These are phyloP conservation scores for Xylariaceae sp. DNA, from an alignment of 2,329 filamentous ascomycete genomes.

Conservation along the genomic window DNA sequence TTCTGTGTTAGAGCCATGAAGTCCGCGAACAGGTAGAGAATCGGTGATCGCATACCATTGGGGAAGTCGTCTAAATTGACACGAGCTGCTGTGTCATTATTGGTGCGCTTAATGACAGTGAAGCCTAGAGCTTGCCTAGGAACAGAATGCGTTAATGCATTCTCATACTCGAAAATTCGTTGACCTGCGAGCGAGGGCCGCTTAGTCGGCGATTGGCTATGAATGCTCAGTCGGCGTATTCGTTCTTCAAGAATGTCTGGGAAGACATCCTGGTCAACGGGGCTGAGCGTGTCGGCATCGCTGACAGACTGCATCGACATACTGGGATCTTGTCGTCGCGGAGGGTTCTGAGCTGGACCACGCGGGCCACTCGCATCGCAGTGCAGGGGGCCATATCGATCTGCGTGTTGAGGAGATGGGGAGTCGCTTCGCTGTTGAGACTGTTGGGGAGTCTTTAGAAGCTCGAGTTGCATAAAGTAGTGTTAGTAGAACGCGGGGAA, in stretches of 20 bases:
- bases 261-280: constrained; percentile 33
- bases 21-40: constrained; percentile 11
- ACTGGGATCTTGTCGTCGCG: constrained; percentile 32
- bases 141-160: constrained; percentile 45
- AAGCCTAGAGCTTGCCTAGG: constrained; percentile 48
- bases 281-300: constrained; percentile 24
- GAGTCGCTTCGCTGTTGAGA: constrained; percentile 30
- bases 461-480: constrained; percentile 62
- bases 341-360: constrained; percentile 33
- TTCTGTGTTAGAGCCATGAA: constrained; percentile 21
- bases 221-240: constrained; percentile 48
- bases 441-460: constrained; percentile 33
- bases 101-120: constrained; percentile 48
- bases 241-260: constrained; percentile 43
- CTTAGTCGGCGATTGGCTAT: constrained; percentile 25
- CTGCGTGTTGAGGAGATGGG: constrained; percentile 30
- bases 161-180: constrained; percentile 56
- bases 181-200: constrained; percentile 40
- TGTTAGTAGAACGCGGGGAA: constrained; percentile 32
- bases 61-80: constrained; percentile 58
- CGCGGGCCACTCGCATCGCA: constrained; percentile 38
- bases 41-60: constrained; percentile 59
- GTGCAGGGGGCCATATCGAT: constrained; percentile 56
- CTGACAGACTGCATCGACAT: constrained; percentile 34
- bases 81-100: constrained; percentile 35